These are phyloP conservation scores for Nitzschia putrida DNA, from an alignment of 108 stramenopile species.

Conservation along the genomic window DNA sequence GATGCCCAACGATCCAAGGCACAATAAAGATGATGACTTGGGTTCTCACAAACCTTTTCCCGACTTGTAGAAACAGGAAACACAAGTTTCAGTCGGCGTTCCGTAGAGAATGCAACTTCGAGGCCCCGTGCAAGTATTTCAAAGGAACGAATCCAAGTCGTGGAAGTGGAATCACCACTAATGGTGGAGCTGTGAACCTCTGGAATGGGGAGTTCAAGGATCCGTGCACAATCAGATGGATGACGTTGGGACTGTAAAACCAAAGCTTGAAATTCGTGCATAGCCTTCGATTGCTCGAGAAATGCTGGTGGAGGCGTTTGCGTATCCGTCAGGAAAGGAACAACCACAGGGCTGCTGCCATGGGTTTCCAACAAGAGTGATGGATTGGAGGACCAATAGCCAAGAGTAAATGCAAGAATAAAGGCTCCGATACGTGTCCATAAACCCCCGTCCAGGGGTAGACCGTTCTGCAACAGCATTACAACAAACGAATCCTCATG, in stretches of 20 bases:
- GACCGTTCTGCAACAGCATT: no score
- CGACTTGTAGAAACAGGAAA: not conserved
- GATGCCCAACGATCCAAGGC: not conserved
- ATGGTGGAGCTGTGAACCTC: not conserved
- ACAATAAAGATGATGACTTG: conserved; percentile 3
- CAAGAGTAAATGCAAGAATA: no score
- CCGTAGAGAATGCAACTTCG: conserved; percentile 18
- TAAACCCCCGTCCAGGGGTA: no score
- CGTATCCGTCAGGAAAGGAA: no score
- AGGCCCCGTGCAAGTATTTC: conserved; percentile 7
- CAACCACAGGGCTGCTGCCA: no score
- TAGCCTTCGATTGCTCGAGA: not conserved
- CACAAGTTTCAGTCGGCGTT: not conserved
- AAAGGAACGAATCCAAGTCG: conserved; percentile 9
- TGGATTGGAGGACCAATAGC: no score
- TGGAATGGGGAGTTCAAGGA: no score
- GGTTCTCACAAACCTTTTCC: not conserved
- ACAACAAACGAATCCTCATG: no score
- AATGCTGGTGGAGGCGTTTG: not conserved
- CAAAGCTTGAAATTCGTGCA: not conserved
- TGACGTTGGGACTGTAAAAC: not conserved
- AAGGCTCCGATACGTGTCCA: no score
- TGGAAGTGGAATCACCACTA: not conserved
- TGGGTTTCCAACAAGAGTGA: no score
- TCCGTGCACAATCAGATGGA: no score